Evolutionary conservation across 805 yeast genomes (phyloP).

Genomic region (Yarrowia sp.): DNA sequence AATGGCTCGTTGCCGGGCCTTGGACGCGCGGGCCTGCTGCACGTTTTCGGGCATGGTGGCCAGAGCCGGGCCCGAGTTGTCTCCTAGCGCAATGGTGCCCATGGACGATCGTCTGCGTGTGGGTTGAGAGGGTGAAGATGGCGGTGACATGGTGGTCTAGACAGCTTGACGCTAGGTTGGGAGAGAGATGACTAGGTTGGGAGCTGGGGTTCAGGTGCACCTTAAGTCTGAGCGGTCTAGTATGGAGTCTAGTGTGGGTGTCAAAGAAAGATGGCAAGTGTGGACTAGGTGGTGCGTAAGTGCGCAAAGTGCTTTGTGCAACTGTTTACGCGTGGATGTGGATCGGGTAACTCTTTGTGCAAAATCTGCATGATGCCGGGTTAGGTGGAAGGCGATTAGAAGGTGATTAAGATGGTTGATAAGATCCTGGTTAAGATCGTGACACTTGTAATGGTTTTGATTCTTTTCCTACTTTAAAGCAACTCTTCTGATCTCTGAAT

Average conservation of each 20-base stretch:
- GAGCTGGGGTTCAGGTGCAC: not conserved
- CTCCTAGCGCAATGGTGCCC: slow-evolving; percentile 78
- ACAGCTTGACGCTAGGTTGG: not conserved
- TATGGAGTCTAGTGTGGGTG: not conserved
- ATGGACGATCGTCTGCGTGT: slow-evolving; percentile 66
- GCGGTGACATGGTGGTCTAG: not conserved
- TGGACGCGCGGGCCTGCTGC: slow-evolving; percentile 53
- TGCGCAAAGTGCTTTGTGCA: too few relatives aligned
- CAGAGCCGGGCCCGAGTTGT: slow-evolving; percentile 68
- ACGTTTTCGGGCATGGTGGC: slow-evolving; percentile 67
- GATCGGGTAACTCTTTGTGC: too few relatives aligned
- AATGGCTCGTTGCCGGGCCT: slow-evolving; percentile 50
- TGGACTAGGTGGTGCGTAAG: too few relatives aligned
- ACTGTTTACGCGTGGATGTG: too few relatives aligned
- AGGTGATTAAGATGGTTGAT: too few relatives aligned
- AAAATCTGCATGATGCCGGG: too few relatives aligned
- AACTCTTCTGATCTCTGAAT: too few relatives aligned
- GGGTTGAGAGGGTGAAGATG: not conserved
- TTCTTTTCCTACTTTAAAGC: too few relatives aligned
- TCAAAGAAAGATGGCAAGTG: not conserved
- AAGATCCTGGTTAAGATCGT: too few relatives aligned
- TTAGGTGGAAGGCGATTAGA: too few relatives aligned
- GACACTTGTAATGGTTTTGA: too few relatives aligned
- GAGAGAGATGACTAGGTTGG: not conserved
- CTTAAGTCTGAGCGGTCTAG: too few relatives aligned